Evolutionary conservation across 495 filamentous ascomycete species (phyloP), one percentile per base, ranked within the genome.

Genomic region (Lindgomyces ingoldianus): DNA sequence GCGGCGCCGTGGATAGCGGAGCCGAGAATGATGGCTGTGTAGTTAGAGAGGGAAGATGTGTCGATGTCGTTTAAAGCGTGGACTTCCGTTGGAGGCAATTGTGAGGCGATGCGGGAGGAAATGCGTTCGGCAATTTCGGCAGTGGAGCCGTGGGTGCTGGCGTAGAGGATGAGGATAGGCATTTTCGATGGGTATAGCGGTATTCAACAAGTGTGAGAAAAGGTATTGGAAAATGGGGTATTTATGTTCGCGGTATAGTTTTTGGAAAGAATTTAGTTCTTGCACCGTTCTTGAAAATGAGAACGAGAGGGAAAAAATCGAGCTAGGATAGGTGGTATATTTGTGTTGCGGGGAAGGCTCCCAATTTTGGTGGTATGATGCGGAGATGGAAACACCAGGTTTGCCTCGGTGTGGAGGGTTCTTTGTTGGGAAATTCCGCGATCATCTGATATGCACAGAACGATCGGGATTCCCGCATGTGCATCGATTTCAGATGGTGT

Each of bases 51-150:
- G 3, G 29, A 14, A 8, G 53, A 21, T 25, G 53, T 19, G 21
- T 57, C 53, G 53, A 57, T 39, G 53, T 57, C 53, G 29, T 42
- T 14, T 12, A 57, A n/a, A 22, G 33, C 39, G 53, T 57, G 53
- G 36, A 57, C 53, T 44, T 57, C 53, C 3, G 53, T 57, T 16
- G 53, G 53, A 2, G 53, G 53, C 3, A 57, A 33, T 22, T 42
- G 9, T 18, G 29, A 16, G 22, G 29, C 53, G 36, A 57, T 57
- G 53, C 33, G 53, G 3, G 30, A 42, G n/a, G 53, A 41, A n/a
- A 57, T 42, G 36, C 33, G 53, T 25, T 41, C 29, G 53, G 53
- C 53, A 10, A 57, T 57, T 42, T 39, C 29, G 53, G 30, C 53
- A 24, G 53, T 57, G n/a, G 26, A 42, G 53, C 53, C 53, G 29